Percentiles rank a stretch among this genome's conserved stretches.
Conservation (phyloP, 169 alveolate genomes). For the Blepharisma undulans region DNA sequence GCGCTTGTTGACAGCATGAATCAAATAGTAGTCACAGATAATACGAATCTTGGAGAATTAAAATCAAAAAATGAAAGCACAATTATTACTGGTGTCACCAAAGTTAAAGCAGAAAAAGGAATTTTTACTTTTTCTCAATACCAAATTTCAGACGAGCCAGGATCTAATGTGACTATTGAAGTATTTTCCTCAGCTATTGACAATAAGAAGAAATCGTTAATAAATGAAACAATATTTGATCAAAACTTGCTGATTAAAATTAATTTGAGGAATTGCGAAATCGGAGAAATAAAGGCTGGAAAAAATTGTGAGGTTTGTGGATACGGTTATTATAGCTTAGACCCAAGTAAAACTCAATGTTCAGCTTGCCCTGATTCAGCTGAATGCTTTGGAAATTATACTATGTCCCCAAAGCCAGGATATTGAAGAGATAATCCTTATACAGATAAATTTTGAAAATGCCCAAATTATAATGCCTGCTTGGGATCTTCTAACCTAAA, state of each 20-base stretch:
- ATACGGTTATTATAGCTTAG: neutral
- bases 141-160: constrained; percentile 13
- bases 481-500: constrained; percentile 33
- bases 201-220: neutral
- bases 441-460: constrained; percentile 40
- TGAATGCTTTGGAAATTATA: constrained; percentile 48
- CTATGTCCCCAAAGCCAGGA: constrained; percentile 61
- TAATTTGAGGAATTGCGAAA: neutral
- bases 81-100: neutral
- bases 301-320: neutral
- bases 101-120: neutral
- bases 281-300: neutral
- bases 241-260: neutral
- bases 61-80: neutral
- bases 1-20: neutral
- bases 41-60: neutral
- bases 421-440: constrained; percentile 49
- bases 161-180: neutral
- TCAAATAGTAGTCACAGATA: neutral
- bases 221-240: neutral
- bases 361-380: constrained; percentile 36
- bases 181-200: neutral
- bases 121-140: neutral
- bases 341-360: constrained; percentile 23
- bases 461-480: constrained; percentile 49